These are phyloP conservation scores for Neoboletus magnificus DNA, from an alignment of 768 basidiomycete species.

Conservation along the genomic window DNA sequence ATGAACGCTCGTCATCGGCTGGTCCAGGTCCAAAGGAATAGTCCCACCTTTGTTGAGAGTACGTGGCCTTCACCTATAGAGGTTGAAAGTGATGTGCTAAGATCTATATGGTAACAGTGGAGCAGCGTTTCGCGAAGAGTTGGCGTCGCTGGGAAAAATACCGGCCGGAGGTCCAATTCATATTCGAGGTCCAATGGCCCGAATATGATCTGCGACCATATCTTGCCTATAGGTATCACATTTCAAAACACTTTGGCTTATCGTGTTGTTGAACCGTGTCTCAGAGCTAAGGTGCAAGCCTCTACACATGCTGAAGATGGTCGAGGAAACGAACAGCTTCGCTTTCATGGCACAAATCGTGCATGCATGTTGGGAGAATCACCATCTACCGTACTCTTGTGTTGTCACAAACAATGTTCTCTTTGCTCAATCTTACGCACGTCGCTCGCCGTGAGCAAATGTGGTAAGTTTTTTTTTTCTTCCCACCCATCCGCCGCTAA, in stretches of 20 bases:
- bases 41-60: slow-evolving; percentile 9
- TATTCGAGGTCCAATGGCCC: slow-evolving; percentile 13
- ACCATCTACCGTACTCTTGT: slow-evolving; percentile 5
- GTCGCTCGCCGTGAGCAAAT: slow-evolving; percentile 12
- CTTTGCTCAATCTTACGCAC: slow-evolving; percentile 12
- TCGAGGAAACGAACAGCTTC: slow-evolving; percentile 8
- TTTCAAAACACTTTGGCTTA: neutral
- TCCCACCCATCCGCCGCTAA: neutral
- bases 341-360: slow-evolving; percentile 16
- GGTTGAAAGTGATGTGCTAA: neutral
- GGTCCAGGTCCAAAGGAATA: slow-evolving; percentile 5
- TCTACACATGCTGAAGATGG: slow-evolving; percentile 1
- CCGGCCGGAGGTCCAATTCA: slow-evolving; percentile 9
- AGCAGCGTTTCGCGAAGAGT: slow-evolving; percentile 4
- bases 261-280: neutral
- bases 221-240: slow-evolving; percentile 5
- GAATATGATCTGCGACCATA: slow-evolving; percentile 9
- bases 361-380: slow-evolving; percentile 15
- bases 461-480: neutral
- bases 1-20: slow-evolving; percentile 6
- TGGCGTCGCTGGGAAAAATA: slow-evolving; percentile 11
- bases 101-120: neutral
- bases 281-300: slow-evolving; percentile 8
- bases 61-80: neutral
- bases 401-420: slow-evolving; percentile 7